These are phyloP conservation scores for Auxenochlorella pyrenoidosa DNA, from an alignment of 139 green algal genomes.

Conservation along the genomic window DNA sequence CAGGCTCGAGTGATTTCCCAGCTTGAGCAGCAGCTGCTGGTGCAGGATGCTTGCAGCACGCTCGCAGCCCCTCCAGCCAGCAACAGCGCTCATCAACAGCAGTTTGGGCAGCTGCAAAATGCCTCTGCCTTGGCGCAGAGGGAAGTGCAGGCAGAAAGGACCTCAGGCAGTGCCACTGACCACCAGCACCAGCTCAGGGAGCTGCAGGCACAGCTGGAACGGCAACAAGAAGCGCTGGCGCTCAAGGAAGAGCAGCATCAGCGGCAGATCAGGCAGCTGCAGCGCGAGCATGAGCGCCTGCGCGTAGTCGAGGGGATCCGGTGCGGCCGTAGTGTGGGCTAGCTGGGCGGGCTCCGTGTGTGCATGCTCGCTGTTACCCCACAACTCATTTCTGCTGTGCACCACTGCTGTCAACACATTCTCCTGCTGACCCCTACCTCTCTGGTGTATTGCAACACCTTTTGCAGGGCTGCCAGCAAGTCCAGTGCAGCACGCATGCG, in stretches of 20 bases:
- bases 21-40: constrained; percentile 25
- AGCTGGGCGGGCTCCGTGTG: too few species aligned
- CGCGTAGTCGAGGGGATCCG: constrained; percentile 1
- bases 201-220: not conserved
- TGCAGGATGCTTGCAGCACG: not conserved
- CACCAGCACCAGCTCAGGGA: not conserved
- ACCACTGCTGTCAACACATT: too few species aligned
- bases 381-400: too few species aligned
- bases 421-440: too few species aligned
- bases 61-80: too few species aligned
- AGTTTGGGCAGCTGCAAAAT: not conserved
- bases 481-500: not conserved
- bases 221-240: not conserved
- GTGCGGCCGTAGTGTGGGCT: not conserved
- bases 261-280: not conserved
- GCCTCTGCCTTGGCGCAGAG: not conserved
- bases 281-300: constrained; percentile 22
- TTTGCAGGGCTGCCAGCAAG: constrained; percentile 16
- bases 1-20: not conserved
- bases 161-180: not conserved
- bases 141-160: not conserved
- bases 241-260: constrained; percentile 29
- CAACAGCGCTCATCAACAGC: not conserved
- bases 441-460: not conserved
- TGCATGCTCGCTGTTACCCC: too few species aligned